Evolutionary conservation across 2,329 filamentous ascomycete species (phyloP), one percentile per base, ranked within the genome.

Genomic region (Hymenoscyphus linearis): DNA sequence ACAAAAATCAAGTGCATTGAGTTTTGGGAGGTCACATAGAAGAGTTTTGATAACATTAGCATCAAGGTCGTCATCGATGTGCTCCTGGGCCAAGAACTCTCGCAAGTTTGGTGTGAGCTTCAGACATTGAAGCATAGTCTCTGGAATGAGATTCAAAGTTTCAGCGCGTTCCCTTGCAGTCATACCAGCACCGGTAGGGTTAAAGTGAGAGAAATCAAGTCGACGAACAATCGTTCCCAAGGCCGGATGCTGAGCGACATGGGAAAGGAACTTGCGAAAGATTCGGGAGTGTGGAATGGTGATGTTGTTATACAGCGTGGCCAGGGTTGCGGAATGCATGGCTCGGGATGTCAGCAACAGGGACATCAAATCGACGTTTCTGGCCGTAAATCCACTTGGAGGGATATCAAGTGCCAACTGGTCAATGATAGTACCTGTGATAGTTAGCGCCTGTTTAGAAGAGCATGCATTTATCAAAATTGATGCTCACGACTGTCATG

Each of bases 201-300:
- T 93, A 76, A 93, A 93, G 78, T 93, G 90, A 64, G 89, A 92
- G 70, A 95, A 93, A 76, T 95, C 90, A 53, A 93, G 78, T 57
- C 90, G 87, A 61, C 88, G 85, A 52, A 93, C 89, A 68, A 93
- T 85, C 47, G 85, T 87, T 53, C 90, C 90, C 59, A 93, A 79
- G 9, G 85, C 79, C 2, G 85, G 83, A 72, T 92, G 86, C 62
- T 82, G 77, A 53, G 79, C 78, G 66, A 93, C 79, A 70, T 90
- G 89, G 61, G 80, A 79, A 55, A 92, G 82, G 68, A 92, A 91
- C 75, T 93, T 93, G 71, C 86, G 86, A 76, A 93, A 95, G 72
- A 92, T 91, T 63, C 86, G 80, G 27, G 90, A 93, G 78, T 93
- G 90, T 5, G 90, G 90, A 67, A 93, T 88, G 52, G 89, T 91